Conservation (phyloP, 768 basidiomycete species). For the Rhizopogon vinicolor region DNA sequence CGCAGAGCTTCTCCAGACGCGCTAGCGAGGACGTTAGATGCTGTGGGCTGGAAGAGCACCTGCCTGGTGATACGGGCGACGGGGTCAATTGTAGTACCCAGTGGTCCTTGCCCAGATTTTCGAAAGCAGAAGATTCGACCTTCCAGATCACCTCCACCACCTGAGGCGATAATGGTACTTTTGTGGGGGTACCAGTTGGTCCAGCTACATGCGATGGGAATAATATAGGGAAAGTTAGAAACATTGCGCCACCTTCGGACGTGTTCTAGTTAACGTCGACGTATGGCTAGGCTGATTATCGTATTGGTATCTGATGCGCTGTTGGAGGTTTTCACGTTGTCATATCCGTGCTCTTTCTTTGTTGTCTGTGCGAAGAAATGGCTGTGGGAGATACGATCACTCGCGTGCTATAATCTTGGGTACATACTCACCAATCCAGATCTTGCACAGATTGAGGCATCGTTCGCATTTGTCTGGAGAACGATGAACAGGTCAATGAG, state of each 20-base stretch:
- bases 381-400: conserved; percentile 32
- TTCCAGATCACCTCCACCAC: conserved; percentile 96
- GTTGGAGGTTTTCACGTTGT: conserved; percentile 82
- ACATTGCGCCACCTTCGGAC: conserved; percentile 76
- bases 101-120: conserved; percentile 78
- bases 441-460: conserved; percentile 92
- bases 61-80: conserved; percentile 87
- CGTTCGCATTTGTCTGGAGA: not conserved
- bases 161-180: conserved; percentile 86
- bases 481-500: not conserved
- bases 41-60: conserved; percentile 90
- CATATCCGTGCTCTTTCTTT: conserved; percentile 78
- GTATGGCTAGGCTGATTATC: conserved; percentile 64
- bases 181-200: conserved; percentile 94
- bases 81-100: conserved; percentile 81
- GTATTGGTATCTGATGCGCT: conserved; percentile 95
- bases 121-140: conserved; percentile 61
- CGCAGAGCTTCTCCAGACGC: conserved; percentile 90
- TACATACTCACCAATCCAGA: conserved; percentile 49
- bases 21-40: conserved; percentile 78
- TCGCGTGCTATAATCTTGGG: not conserved
- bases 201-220: conserved; percentile 88
- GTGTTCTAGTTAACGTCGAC: conserved; percentile 93
- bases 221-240: conserved; percentile 92
- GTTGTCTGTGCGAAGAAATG: conserved; percentile 89